Conservation (phyloP, 1,284 basidiomycete species). For the Melanopsichium pennsylvanicum region DNA sequence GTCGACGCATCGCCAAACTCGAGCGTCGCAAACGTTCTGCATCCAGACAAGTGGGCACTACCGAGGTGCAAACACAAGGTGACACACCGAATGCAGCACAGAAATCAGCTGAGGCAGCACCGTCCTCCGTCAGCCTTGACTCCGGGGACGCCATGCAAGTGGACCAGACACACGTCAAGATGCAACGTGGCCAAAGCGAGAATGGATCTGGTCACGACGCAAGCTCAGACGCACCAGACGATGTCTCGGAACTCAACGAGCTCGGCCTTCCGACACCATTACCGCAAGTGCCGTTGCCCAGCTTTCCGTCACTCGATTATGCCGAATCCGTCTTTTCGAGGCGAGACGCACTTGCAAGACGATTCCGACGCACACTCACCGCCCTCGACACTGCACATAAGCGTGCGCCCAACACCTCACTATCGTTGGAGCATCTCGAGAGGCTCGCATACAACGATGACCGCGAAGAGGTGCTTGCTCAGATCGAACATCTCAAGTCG, state of each 20-base stretch:
- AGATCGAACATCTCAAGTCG: slow-evolving; percentile 47
- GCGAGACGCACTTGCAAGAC: slow-evolving; percentile 23
- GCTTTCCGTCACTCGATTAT: slow-evolving; percentile 40
- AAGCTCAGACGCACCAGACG: not conserved
- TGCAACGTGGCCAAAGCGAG: not conserved
- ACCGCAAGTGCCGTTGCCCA: slow-evolving; percentile 25
- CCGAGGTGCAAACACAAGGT: too few relatives aligned
- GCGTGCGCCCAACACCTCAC: slow-evolving; percentile 35
- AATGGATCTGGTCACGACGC: not conserved
- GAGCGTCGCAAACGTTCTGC: not conserved
- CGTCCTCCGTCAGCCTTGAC: slow-evolving; percentile 2
- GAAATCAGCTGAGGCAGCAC: not conserved
- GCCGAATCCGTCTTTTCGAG: slow-evolving; percentile 43
- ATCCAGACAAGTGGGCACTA: too few relatives aligned
- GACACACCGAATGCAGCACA: not conserved
- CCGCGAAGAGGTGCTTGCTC: slow-evolving; percentile 34
- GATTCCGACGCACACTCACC: slow-evolving; percentile 37
- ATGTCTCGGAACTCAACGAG: slow-evolving; percentile 18
- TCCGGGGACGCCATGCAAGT: not conserved
- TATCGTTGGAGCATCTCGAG: slow-evolving; percentile 53
- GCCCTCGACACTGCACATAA: slow-evolving; percentile 34
- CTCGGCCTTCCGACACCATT: slow-evolving; percentile 26
- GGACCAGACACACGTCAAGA: not conserved
- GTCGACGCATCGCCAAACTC: slow-evolving; percentile 19
- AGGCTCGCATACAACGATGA: slow-evolving; percentile 57